Evolutionary conservation across 2,329 filamentous ascomycete genomes (phyloP), one percentile per base, ranked within the genome.

Genomic region (Emergomyces pasteurianus): DNA sequence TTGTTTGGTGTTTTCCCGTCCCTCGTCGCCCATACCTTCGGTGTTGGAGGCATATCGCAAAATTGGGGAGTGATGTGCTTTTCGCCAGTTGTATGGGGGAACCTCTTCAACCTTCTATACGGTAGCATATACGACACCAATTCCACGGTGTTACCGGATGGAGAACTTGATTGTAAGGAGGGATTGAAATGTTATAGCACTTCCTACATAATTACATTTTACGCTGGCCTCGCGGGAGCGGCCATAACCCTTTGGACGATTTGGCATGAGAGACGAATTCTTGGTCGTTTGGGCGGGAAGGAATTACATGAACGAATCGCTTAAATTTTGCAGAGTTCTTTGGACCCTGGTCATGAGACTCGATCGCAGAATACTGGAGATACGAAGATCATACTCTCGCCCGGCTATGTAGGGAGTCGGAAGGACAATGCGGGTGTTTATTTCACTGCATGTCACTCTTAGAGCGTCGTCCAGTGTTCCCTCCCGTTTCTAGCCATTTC

Each of bases 11-110:
- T 96, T 23, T 96, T 89, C 73, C 94, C 94, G 0, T 92, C 91
- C 14, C 85, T 97, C 21, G 83, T 89, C 10, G 90, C 92, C 7
- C 92, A 97, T 71, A 87, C 88, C 0, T 99, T 99, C 72, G 94
- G 94, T 8, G 88, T 96, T 31, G 83, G 87, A 63, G 92, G 92
- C 1, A 80, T 99, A 54, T 91, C 88, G 60, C 90, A 96, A 71
- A 99, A 97, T 70, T 99, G 94, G 92, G 94, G 94, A 16, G 87
- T 88, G 67, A 95, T 99, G 86, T 96, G 90, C 0, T 79, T 96
- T 55, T 87, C 90, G 2, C 92, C 92, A 0, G 90, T 96, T 2
- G 75, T 96, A 34, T 91, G 87, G 9, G 92, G 90, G 57, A 95
- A 97, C 68, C 74, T 96, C 26, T 97, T 95, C 80, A 99, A 97